Evolutionary conservation across 2,329 filamentous ascomycete species (phyloP).

Genomic region (Pyrenochaeta sp.): DNA sequence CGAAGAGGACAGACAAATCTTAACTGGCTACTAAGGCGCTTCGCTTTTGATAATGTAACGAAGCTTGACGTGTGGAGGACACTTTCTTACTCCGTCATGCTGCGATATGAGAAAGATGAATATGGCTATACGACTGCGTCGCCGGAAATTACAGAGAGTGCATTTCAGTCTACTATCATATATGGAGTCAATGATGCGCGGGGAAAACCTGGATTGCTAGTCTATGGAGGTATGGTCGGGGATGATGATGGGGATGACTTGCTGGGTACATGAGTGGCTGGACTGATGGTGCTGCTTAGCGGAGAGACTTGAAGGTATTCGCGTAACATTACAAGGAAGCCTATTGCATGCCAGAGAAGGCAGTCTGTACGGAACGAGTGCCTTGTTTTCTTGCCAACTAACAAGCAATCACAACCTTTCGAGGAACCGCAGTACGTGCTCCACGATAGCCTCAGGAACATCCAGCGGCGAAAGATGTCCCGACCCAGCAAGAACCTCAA

Average conservation of each 20-base stretch:
- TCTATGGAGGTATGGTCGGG: neutral
- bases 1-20: neutral
- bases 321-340: neutral
- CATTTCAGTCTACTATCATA: neutral
- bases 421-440: neutral
- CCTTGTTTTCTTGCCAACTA: neutral
- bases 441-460: neutral
- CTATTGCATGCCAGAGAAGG: neutral
- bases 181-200: neutral
- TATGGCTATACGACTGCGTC: too few relatives aligned
- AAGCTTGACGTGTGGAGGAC: neutral
- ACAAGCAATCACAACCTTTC: neutral
- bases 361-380: neutral
- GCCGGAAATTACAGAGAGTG: neutral
- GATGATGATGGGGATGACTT: conserved; percentile 23
- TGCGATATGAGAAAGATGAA: neutral
- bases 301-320: neutral
- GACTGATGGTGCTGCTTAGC: neutral
- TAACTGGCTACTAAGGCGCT: neutral
- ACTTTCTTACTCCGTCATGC: neutral
- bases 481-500: neutral
- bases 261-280: neutral
- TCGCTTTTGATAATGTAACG: neutral
- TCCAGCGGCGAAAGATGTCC: neutral
- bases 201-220: neutral